Evolutionary conservation across 2,329 filamentous ascomycete species (phyloP).

Genomic region (Stachybotrys elegans): DNA sequence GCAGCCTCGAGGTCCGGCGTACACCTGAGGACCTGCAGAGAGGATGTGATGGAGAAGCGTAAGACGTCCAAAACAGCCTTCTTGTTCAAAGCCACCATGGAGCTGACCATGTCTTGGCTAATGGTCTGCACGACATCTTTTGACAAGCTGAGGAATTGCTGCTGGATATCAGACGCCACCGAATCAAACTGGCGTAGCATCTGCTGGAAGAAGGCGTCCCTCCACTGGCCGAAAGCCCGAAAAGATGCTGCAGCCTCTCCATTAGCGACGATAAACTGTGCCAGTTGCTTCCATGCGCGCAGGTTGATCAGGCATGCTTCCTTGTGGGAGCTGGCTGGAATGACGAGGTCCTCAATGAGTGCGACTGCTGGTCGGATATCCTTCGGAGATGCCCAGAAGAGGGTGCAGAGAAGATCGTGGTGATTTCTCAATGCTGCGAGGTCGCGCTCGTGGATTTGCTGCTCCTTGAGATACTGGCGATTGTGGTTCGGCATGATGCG

Average conservation of each 20-base stretch:
- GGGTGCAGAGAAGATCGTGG: conserved; percentile 61
- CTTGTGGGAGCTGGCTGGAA: conserved; percentile 57
- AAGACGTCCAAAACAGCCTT: conserved; percentile 49
- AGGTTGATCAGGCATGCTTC: conserved; percentile 62
- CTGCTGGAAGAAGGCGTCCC: conserved; percentile 51
- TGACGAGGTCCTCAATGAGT: conserved; percentile 55
- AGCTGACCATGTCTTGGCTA: conserved; percentile 38
- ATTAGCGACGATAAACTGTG: conserved; percentile 50
- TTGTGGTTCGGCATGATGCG: conserved; percentile 62
- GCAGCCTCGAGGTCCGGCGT: conserved; percentile 40
- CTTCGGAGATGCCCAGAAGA: conserved; percentile 59
- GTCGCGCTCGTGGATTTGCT: conserved; percentile 53
- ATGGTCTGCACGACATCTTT: conserved; percentile 38
- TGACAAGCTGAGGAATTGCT: conserved; percentile 47
- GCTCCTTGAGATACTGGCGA: conserved; percentile 59
- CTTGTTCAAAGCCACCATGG: conserved; percentile 48
- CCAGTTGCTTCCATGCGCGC: conserved; percentile 57
- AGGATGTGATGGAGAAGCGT: conserved; percentile 40
- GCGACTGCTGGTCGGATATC: conserved; percentile 47
- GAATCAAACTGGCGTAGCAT: conserved; percentile 53
- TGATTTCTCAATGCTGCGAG: conserved; percentile 62
- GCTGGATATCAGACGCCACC: conserved; percentile 50
- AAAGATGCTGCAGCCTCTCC: conserved; percentile 44
- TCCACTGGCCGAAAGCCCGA: conserved; percentile 41
- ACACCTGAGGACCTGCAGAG: conserved; percentile 45